These are phyloP conservation scores for Candida xiaguanensis DNA, from an alignment of 805 yeast species.

Conservation along the genomic window DNA sequence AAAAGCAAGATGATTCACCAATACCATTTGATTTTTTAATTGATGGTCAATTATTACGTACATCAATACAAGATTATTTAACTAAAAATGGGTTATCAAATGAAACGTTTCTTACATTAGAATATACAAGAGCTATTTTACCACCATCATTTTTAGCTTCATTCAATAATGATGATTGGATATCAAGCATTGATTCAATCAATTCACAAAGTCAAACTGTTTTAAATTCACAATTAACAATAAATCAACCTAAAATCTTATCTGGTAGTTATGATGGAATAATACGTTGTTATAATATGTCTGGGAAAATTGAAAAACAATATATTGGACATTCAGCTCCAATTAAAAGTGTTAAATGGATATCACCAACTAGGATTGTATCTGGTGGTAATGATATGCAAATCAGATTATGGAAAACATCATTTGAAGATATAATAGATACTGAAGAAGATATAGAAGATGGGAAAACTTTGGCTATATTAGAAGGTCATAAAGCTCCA, in stretches of 20 bases:
- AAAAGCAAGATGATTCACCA: conserved; percentile 41
- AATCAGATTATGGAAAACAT: conserved; percentile 81
- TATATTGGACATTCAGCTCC: conserved; percentile 87
- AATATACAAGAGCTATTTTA: conserved; percentile 85
- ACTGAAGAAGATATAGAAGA: conserved; percentile 40
- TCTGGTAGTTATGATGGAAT: conserved; percentile 95
- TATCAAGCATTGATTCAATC: conserved; percentile 65
- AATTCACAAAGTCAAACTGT: conserved; percentile 29
- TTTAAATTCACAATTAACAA: conserved; percentile 18
- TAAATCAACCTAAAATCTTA: conserved; percentile 53
- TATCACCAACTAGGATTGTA: conserved; percentile 69
- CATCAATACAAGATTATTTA: conserved; percentile 77
- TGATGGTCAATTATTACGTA: conserved; percentile 76
- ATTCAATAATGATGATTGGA: conserved; percentile 93
- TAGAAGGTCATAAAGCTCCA: conserved; percentile 88
- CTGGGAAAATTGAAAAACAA: conserved; percentile 78
- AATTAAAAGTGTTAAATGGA: conserved; percentile 77
- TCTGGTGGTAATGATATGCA: conserved; percentile 89
- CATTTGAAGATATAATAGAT: conserved; percentile 44
- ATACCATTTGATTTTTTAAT: conserved; percentile 92
- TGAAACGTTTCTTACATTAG: conserved; percentile 76
- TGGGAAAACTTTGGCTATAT: conserved; percentile 76
- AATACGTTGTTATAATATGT: conserved; percentile 80
- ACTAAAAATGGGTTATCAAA: conserved; percentile 72
- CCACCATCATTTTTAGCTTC: conserved; percentile 93